A percentile compares a stretch with the other conserved stretches of the same genome.
These are phyloP conservation scores for Russula lepida DNA, from an alignment of 768 basidiomycete species.

Conservation along the genomic window DNA sequence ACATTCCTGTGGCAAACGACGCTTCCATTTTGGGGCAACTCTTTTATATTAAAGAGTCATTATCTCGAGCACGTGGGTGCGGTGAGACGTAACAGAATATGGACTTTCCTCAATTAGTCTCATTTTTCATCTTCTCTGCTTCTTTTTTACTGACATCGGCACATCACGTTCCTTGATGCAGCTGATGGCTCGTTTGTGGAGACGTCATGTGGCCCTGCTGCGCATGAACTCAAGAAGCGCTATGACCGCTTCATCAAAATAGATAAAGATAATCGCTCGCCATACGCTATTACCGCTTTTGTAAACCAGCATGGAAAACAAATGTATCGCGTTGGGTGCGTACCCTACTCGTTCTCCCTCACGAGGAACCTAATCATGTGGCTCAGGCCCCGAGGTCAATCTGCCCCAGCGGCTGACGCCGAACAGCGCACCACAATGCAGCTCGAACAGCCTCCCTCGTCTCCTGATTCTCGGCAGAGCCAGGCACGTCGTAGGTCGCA, in stretches of 20 bases:
- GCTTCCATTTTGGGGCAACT: conserved; percentile 5
- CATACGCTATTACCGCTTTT: conserved; percentile 75
- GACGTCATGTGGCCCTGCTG: conserved; percentile 67
- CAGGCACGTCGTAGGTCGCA: conserved; percentile 10
- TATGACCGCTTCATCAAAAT: conserved; percentile 68
- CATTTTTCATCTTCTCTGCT: neutral
- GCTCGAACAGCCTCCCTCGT: conserved; percentile 11
- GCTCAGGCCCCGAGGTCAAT: conserved; percentile 48
- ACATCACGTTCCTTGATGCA: conserved; percentile 23
- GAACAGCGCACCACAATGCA: conserved; percentile 33
- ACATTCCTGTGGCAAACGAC: neutral
- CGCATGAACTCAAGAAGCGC: conserved; percentile 65
- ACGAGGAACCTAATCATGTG: neutral
- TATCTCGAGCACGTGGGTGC: conserved; percentile 6
- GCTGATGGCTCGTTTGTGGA: conserved; percentile 75
- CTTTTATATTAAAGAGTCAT: neutral
- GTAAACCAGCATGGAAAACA: conserved; percentile 73
- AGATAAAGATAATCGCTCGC: conserved; percentile 57
- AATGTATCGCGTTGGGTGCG: conserved; percentile 73
- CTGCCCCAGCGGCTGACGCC: conserved; percentile 51
- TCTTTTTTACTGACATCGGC: conserved; percentile 5
- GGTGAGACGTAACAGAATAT: neutral
- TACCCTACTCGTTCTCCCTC: conserved; percentile 15
- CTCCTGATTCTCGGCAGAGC: neutral
- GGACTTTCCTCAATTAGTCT: neutral